Conservation (phyloP, 257 asterid genomes). For the Avicennia marina region DNA sequence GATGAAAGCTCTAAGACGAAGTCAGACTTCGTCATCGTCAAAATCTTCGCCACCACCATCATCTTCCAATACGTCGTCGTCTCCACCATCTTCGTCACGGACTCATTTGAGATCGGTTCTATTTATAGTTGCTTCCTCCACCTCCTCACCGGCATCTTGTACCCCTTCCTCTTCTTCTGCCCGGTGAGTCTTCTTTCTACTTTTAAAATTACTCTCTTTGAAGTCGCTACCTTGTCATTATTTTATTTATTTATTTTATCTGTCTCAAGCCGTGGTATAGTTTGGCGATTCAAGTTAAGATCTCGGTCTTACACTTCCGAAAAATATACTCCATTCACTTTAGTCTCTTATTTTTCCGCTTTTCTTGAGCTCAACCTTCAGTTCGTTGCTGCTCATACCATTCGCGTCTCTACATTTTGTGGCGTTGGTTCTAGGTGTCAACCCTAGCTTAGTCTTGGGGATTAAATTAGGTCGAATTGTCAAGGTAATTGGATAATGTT, state of each 20-base stretch:
- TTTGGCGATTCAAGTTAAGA: conserved; percentile 29
- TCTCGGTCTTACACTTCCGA: conserved; percentile 28
- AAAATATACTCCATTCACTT: background rate
- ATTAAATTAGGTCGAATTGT: conserved; percentile 23
- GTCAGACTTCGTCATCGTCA: conserved; percentile 80
- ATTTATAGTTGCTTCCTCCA: conserved; percentile 70
- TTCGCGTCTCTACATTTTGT: background rate
- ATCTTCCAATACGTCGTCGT: conserved; percentile 45
- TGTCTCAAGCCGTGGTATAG: background rate
- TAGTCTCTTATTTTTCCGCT: conserved; percentile 4
- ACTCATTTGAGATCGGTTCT: conserved; percentile 91
- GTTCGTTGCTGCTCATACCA: background rate
- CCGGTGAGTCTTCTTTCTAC: conserved; percentile 58
- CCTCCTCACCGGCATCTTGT: conserved; percentile 67
- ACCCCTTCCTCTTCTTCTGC: conserved; percentile 62
- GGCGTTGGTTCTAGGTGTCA: conserved; percentile 7
- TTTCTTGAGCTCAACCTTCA: conserved; percentile 21
- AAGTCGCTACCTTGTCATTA: conserved; percentile 18
- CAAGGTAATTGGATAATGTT: conserved; percentile 13
- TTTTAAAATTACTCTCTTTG: conserved; percentile 16
- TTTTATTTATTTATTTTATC: background rate
- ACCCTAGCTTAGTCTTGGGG: conserved; percentile 12
- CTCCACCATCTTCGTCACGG: conserved; percentile 73
- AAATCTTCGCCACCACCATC: conserved; percentile 76
- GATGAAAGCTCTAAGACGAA: conserved; percentile 92